These are phyloP conservation scores for Calocera viscosa DNA, from an alignment of 768 basidiomycete genomes.

Conservation along the genomic window DNA sequence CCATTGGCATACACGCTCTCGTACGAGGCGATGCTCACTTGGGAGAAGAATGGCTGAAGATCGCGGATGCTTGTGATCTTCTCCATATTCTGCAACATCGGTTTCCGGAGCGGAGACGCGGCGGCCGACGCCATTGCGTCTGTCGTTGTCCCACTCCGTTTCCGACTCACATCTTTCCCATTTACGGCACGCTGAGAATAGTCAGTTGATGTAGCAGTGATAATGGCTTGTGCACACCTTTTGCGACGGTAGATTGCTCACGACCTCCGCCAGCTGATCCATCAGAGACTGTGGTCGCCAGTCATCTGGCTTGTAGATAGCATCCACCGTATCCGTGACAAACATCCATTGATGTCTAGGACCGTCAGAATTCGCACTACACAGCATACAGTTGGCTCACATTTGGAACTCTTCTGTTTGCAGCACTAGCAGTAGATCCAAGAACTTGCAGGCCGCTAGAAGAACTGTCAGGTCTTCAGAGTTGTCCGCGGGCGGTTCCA, in stretches of 20 bases:
- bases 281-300: constrained; percentile 80
- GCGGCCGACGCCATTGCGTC: constrained; percentile 14
- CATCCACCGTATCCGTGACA: constrained; percentile 93
- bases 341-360: constrained; percentile 90
- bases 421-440: constrained; percentile 81
- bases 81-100: constrained; percentile 52
- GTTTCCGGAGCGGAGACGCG: constrained; percentile 46
- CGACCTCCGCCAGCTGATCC: constrained; percentile 77
- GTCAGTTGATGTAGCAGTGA: not conserved
- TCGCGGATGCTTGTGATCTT: constrained; percentile 77
- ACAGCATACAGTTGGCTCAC: constrained; percentile 32
- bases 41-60: constrained; percentile 80
- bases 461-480: constrained; percentile 76
- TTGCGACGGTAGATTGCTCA: constrained; percentile 46
- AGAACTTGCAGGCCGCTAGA: constrained; percentile 82
- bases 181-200: not conserved
- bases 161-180: not conserved
- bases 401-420: constrained; percentile 98
- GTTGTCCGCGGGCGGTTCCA: constrained; percentile 57
- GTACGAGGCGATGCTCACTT: constrained; percentile 76
- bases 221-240: constrained; percentile 7
- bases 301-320: constrained; percentile 72
- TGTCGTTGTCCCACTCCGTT: not conserved
- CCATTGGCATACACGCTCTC: constrained; percentile 81
- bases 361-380: constrained; percentile 15